These are phyloP conservation scores for Capsicum chinense DNA, from an alignment of 257 asterid species.

Conservation along the genomic window DNA sequence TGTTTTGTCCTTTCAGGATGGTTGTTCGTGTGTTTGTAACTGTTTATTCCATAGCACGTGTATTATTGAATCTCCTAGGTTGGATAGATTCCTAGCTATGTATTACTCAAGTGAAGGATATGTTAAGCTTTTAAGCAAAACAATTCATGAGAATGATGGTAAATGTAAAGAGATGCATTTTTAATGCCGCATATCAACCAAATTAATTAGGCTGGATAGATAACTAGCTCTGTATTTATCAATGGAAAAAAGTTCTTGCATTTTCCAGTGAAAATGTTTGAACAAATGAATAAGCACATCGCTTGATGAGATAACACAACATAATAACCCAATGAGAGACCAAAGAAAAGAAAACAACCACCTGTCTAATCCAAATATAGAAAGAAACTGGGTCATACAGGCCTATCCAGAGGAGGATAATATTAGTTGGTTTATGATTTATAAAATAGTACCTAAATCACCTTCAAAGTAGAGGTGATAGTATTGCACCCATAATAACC, in stretches of 20 bases:
- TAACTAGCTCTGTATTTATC: neutral
- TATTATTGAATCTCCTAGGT: no score
- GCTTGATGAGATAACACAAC: neutral
- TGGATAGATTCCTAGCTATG: neutral
- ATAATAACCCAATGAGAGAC: neutral
- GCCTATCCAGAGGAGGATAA: neutral
- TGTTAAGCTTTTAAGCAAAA: neutral
- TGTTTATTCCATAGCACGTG: no score
- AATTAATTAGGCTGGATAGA: neutral
- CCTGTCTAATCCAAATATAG: neutral
- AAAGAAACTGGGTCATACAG: neutral
- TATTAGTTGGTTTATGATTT: neutral
- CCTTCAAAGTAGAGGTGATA: neutral
- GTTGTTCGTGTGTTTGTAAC: no score
- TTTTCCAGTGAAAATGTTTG: neutral
- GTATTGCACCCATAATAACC: neutral
- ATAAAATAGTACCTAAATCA: neutral
- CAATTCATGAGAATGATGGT: neutral
- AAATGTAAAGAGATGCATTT: neutral
- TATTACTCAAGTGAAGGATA: neutral
- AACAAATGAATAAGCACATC: neutral
- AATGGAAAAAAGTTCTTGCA: neutral
- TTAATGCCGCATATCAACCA: neutral
- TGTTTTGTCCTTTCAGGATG: no score
- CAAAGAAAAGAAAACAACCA: neutral